phyloP scores from a whole-genome alignment of 306 rosid genomes.

The Castanea crenata region DNA sequence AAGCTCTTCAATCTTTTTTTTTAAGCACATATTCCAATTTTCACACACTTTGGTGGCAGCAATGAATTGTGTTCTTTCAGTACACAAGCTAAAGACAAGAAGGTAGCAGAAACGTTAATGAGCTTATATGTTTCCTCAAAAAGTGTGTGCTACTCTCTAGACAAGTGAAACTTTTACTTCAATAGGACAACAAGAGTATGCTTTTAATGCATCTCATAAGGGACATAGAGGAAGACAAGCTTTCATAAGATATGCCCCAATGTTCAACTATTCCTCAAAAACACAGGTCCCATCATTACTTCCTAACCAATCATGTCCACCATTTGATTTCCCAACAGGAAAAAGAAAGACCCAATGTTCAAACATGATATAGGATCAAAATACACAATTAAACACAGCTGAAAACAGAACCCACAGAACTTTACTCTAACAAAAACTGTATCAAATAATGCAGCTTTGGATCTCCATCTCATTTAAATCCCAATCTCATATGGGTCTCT shows the following conservation, averaged over 20 bases:
- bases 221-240: too few species aligned
- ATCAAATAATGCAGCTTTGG: constrained; percentile 23
- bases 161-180: too few species aligned
- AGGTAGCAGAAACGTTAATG: not conserved
- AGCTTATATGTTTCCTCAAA: not conserved
- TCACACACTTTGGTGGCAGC: not conserved
- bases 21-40: not conserved
- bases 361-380: not conserved
- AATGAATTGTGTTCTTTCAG: not conserved
- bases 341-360: not conserved
- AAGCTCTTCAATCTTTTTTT: not conserved
- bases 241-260: too few species aligned
- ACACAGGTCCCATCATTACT: not conserved
- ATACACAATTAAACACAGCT: not conserved
- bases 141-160: too few species aligned
- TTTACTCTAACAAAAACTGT: constrained; percentile 7
- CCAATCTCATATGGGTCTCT: constrained; percentile 22
- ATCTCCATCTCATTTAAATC: constrained; percentile 22
- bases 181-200: too few species aligned
- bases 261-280: not conserved
- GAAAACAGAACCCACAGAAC: not conserved
- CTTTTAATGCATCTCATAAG: too few species aligned
- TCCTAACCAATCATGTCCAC: not conserved
- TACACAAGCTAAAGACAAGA: not conserved
- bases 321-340: not conserved